Evolutionary conservation across 23 red algal species (phyloP), one percentile per base, ranked within the genome.

Genomic region (Gracilaria gracilis): DNA sequence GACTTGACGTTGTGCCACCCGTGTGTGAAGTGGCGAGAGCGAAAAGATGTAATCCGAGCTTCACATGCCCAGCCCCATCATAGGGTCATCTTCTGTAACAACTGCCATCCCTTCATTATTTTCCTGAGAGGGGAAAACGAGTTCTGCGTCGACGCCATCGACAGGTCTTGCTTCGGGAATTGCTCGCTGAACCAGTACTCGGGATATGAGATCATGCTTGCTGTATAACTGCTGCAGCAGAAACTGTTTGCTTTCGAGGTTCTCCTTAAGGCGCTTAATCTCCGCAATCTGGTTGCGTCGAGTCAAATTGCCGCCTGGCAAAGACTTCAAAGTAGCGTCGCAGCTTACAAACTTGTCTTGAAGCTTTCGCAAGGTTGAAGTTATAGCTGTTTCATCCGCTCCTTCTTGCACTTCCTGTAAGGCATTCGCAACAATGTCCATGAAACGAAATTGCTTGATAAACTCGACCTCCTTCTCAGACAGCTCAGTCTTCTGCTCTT

Each of bases 171-270:
- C 71, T 27, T 90, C 87, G 13, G 87, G 73, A 54, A 90, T 67
- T 37, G 87, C 73, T 47, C 64, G 51, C 62, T 90, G 87, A 21
- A 38, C 76, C 39, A 90, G 33, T 15, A 81, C 73, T 15, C 76
- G 87, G 51, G 71, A 65, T 37, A 90, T 62, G 57, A 90, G 54
- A n/a, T 90, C 87, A 27, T 90, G 87, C 53, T 90, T 75, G 57
- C 67, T 62, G 55, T 90, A 90, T 25, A 77, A n/a, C 38, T 69
- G 71, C 54, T 64, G 48, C 44, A 90, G 46, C 25, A 90, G 74
- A 34, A 61, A 55, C 23, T 74, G 50, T 40, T 90, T 90, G 37
- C 57, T 47, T 19, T 80, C 58, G 34, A 90, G 59, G 36, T 81
- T 75, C 76, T 59, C 87, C 19, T 69, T 53, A 15, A 90, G 74